Base-by-base conservation (phyloP, 768 basidiomycete genomes). In the Nidularia pulvinata region DNA sequence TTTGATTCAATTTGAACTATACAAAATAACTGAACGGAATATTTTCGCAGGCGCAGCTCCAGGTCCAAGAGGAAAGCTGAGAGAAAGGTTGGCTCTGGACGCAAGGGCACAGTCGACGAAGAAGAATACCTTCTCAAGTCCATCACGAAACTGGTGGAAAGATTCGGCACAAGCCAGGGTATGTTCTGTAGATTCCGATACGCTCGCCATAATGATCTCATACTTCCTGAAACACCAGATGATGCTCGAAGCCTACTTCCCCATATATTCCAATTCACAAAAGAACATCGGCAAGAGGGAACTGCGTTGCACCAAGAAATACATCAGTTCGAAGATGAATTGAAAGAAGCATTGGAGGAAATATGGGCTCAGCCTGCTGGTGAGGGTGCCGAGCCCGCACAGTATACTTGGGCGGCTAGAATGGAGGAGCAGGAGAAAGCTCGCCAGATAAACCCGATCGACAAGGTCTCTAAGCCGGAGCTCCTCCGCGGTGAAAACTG, bases 51-150 rank as follows among this genome's bases (percentile, higher is more conserved):
- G 61, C 81, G 81, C 36, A 92, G 84, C 51, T 89, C 91, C 14
- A 85, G 88, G 52, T 91, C 92, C 5, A 92, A 89, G 65, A 76
- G 92, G 44, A 95, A 96, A 65, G 79, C 87, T 65, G 91, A 92
- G 57, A 81, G 92, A 47, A 97, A 96, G 66, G 78, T 88, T 5
- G 91, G 89, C 0, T 92, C 92, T 0, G 95, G 97, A 1, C 74
- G 88, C 52, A 98, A 95, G 65, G 97, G 97, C 6, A 97, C 95
- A 0, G 89, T 95, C 0, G 95, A 96, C 62, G 97, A 98, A 69
- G 95, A 97, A 71, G 92, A 93, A 61, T 98, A 98, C 61, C 79
- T 98, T 5, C 79, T 99, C 39, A 86, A 80, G 52, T 95, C 93
- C 2, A 69, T 96, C 55, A 80, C 82, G 5, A 94, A 97, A 63